These are phyloP conservation scores for Rhodotorula sp. DNA, from an alignment of 1,284 basidiomycete species.

Conservation along the genomic window DNA sequence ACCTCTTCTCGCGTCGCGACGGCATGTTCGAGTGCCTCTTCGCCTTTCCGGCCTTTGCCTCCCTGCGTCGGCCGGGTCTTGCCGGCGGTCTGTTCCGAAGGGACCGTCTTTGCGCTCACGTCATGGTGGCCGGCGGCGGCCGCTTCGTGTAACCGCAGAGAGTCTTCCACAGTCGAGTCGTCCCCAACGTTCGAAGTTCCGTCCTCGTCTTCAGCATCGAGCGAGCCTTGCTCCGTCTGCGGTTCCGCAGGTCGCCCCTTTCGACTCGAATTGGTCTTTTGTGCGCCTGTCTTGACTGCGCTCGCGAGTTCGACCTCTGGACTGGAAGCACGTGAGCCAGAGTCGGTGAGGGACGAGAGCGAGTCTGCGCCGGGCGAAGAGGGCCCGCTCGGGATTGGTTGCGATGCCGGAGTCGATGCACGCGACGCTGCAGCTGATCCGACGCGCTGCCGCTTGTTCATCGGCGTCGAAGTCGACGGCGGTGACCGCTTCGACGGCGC, in stretches of 20 bases:
- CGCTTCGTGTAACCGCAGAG: neutral
- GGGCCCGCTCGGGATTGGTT: neutral
- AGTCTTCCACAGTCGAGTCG: neutral
- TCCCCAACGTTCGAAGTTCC: neutral
- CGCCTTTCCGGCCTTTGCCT: slow-evolving; percentile 36
- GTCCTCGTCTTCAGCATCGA: neutral
- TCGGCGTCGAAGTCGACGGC: neutral
- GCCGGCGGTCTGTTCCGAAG: slow-evolving; percentile 4
- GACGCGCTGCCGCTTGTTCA: slow-evolving; percentile 9
- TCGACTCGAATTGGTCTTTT: too few species aligned
- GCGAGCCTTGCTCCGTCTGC: neutral
- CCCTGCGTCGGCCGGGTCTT: slow-evolving; percentile 26
- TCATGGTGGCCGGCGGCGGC: slow-evolving; percentile 9
- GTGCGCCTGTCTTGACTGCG: slow-evolving; percentile 3
- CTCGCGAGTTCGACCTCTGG: slow-evolving; percentile 23
- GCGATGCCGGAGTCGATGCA: neutral
- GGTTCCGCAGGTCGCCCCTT: neutral
- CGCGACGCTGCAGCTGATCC: neutral
- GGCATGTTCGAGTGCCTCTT: slow-evolving; percentile 39
- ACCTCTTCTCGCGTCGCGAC: slow-evolving; percentile 40
- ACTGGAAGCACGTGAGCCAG: slow-evolving; percentile 9
- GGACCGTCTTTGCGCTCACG: slow-evolving; percentile 27
- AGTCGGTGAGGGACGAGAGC: slow-evolving; percentile 22
- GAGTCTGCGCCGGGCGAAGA: slow-evolving; percentile 15
- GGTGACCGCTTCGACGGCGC: neutral